Evolutionary conservation across 2,329 filamentous ascomycete genomes (phyloP).

Genomic region (Cercospora sesami): DNA sequence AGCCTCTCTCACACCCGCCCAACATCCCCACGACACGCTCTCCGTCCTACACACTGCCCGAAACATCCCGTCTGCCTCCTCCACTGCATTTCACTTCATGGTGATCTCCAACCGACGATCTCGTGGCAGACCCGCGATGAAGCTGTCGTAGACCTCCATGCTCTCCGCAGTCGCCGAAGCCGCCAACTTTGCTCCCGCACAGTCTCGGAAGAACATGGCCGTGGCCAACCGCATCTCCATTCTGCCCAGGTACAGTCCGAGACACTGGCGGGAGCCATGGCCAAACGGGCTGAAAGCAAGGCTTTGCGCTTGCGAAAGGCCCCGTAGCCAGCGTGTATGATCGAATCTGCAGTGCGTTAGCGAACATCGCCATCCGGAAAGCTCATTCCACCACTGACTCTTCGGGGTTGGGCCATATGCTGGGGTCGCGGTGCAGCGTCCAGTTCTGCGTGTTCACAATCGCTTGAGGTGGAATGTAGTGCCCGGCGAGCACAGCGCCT

Average conservation of each 20-base stretch:
- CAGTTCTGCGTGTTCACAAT: conserved; percentile 32
- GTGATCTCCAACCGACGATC: not conserved
- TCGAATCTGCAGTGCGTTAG: not conserved
- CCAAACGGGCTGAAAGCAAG: conserved; percentile 32
- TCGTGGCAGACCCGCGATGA: not conserved
- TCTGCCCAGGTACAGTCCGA: conserved; percentile 34
- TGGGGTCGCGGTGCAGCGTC: conserved; percentile 31
- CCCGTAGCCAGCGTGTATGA: not conserved
- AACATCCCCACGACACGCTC: not conserved
- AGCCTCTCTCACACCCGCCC: not conserved
- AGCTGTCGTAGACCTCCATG: conserved; percentile 26
- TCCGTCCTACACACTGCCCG: not conserved
- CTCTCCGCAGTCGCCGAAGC: conserved; percentile 27
- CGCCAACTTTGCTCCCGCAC: conserved; percentile 25
- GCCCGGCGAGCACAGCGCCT: not conserved
- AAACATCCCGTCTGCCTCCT: not conserved
- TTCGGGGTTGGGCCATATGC: conserved; percentile 29
- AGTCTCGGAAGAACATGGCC: conserved; percentile 19
- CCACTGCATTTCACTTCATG: not conserved
- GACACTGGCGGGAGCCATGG: conserved; percentile 26
- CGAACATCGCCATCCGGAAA: not conserved
- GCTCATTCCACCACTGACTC: conserved; percentile 15
- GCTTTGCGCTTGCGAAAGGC: not conserved
- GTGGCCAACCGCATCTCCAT: conserved; percentile 33
- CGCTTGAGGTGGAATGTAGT: not conserved